phyloP scores from a whole-genome alignment of 2,329 filamentous ascomycete species.

The Neofusicoccum umdonicola region DNA sequence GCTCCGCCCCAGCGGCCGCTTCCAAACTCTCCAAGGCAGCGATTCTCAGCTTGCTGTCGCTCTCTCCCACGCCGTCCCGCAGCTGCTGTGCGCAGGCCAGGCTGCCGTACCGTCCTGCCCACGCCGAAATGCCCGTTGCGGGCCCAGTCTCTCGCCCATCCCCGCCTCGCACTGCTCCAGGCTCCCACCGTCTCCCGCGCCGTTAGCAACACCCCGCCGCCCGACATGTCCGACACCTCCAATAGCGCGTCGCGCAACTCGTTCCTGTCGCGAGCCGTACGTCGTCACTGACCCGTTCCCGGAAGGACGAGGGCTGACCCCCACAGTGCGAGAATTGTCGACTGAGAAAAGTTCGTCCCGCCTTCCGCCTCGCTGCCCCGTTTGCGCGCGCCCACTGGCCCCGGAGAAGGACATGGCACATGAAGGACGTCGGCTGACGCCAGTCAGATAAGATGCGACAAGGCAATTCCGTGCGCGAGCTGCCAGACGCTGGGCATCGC shows the following conservation, averaged over 20 bases:
- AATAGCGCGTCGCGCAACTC: conserved; percentile 1
- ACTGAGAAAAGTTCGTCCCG: background rate
- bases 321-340: conserved; percentile 7
- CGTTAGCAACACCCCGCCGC: background rate
- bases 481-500: conserved; percentile 5
- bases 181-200: too few species aligned
- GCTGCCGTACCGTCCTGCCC: background rate
- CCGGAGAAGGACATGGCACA: background rate
- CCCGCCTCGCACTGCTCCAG: background rate
- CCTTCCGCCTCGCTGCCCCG: background rate
- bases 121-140: background rate
- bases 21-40: background rate
- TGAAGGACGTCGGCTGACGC: background rate
- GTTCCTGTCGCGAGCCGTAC: conserved; percentile 7
- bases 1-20: background rate
- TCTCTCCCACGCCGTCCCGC: background rate
- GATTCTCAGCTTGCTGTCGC: background rate
- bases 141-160: too few species aligned
- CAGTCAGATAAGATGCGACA: conserved; percentile 6
- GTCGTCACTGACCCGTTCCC: background rate
- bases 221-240: background rate
- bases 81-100: background rate
- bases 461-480: conserved; percentile 3
- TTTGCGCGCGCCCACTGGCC: background rate
- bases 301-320: background rate